Evolutionary conservation across 257 asterid genomes (phyloP).

Genomic region (Capsicum pubescens): DNA sequence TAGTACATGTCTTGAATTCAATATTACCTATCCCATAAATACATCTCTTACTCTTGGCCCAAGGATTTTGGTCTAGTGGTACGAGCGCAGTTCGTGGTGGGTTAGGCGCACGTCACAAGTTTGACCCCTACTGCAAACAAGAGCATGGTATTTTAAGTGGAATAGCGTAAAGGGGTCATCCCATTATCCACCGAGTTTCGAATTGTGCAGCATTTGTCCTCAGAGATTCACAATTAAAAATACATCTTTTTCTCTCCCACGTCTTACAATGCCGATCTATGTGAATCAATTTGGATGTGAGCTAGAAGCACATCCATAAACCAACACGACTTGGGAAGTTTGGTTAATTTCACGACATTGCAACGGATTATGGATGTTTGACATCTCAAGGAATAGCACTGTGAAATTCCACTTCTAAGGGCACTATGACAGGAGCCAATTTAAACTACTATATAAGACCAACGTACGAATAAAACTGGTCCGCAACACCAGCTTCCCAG

Average conservation of each 20-base stretch:
- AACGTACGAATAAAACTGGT: background rate
- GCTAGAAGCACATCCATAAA: background rate
- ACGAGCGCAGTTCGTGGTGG: background rate
- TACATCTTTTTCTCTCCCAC: background rate
- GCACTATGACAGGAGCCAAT: slow-evolving; percentile 4
- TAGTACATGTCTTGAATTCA: background rate
- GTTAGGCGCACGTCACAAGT: background rate
- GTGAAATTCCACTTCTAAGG: slow-evolving; percentile 22
- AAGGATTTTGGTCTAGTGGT: background rate
- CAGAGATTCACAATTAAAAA: background rate
- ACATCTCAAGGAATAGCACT: background rate
- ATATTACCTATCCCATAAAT: slow-evolving; percentile 8
- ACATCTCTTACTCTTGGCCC: background rate
- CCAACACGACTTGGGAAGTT: slow-evolving; percentile 2
- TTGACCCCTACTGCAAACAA: background rate
- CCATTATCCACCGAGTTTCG: background rate
- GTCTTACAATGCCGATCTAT: background rate
- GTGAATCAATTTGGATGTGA: slow-evolving; percentile 12
- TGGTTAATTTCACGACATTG: background rate
- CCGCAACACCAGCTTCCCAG: slow-evolving; percentile 9
- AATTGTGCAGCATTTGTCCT: background rate
- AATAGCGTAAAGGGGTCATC: background rate
- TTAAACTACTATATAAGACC: slow-evolving; percentile 22
- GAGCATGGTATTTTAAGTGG: background rate
- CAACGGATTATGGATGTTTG: background rate